These are phyloP conservation scores for Fusarium buxicola DNA, from an alignment of 2,329 filamentous ascomycete genomes.

Conservation along the genomic window DNA sequence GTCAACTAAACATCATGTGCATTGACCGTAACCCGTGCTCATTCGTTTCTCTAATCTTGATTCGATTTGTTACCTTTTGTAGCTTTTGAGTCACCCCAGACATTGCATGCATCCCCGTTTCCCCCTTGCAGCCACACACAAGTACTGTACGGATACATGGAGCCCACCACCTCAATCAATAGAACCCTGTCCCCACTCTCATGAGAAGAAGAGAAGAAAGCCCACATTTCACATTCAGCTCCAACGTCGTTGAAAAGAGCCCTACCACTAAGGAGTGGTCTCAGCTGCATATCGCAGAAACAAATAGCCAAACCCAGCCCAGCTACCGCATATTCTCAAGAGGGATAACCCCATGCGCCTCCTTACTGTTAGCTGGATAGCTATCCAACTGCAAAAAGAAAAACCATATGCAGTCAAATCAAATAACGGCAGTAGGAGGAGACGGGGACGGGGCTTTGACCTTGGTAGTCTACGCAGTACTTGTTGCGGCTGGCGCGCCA, in stretches of 20 bases:
- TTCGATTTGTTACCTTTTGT: no score
- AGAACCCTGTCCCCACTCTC: background rate
- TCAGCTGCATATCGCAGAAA: constrained; percentile 10
- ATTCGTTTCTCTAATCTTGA: no score
- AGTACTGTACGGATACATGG: no score
- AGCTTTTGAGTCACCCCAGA: no score
- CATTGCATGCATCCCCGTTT: constrained; percentile 2
- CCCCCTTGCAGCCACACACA: constrained; percentile 3
- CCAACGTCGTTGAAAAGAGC: background rate
- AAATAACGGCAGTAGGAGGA: background rate
- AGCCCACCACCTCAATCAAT: constrained; percentile 2
- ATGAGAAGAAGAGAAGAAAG: background rate
- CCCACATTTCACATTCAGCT: background rate
- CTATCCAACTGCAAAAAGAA: constrained; percentile 11
- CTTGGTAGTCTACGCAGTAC: no score
- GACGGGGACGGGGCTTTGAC: background rate
- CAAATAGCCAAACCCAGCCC: background rate
- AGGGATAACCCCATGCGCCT: constrained; percentile 7
- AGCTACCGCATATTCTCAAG: constrained; percentile 8
- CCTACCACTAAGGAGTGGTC: background rate
- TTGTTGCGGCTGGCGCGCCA: constrained; percentile 2
- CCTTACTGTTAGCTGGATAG: background rate
- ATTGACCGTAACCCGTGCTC: no score
- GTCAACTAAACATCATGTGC: background rate
- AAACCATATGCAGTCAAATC: constrained; percentile 2